Evolutionary conservation across 1,284 basidiomycete genomes (phyloP).

Genomic region (Baeospora myosura): DNA sequence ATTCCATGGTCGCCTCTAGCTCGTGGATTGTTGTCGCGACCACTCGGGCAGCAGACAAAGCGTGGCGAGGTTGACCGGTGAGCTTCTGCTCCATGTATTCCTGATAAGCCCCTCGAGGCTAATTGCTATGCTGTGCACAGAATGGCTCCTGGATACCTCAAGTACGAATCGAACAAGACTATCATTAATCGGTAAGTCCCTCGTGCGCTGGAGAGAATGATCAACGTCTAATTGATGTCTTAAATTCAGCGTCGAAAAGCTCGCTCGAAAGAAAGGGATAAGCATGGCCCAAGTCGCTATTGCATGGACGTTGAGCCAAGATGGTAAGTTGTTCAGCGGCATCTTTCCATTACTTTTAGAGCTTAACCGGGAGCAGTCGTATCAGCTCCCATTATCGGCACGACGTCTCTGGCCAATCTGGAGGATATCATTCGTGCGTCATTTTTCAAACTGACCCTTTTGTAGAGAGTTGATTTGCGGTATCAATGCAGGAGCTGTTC

Average conservation of each 20-base stretch:
- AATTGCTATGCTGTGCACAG: too few relatives aligned
- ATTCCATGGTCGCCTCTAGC: slow-evolving; percentile 48
- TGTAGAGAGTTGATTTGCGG: not conserved
- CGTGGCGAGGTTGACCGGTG: slow-evolving; percentile 29
- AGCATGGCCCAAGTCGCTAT: slow-evolving; percentile 8
- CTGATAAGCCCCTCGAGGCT: too few relatives aligned
- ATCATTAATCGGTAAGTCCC: slow-evolving; percentile 1
- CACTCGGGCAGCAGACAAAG: slow-evolving; percentile 23
- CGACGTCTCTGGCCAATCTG: slow-evolving; percentile 46
- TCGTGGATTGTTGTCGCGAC: slow-evolving; percentile 38
- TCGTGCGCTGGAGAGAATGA: not conserved
- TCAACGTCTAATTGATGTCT: not conserved
- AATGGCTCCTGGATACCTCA: too few relatives aligned
- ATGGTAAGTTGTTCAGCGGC: too few relatives aligned
- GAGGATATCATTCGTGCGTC: slow-evolving; percentile 39
- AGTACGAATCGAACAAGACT: not conserved
- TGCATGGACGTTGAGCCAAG: slow-evolving; percentile 24
- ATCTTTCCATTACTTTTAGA: not conserved
- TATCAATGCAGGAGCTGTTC: slow-evolving; percentile 20
- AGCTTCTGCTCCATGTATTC: too few relatives aligned
- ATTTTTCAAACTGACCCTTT: not conserved
- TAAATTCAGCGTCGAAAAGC: slow-evolving; percentile 2
- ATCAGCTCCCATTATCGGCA: slow-evolving; percentile 51
- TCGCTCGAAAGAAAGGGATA: slow-evolving; percentile 4
- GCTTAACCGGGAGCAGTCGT: too few relatives aligned